Conservation (phyloP, 257 asterid species). For the Leptodermis oblonga region DNA sequence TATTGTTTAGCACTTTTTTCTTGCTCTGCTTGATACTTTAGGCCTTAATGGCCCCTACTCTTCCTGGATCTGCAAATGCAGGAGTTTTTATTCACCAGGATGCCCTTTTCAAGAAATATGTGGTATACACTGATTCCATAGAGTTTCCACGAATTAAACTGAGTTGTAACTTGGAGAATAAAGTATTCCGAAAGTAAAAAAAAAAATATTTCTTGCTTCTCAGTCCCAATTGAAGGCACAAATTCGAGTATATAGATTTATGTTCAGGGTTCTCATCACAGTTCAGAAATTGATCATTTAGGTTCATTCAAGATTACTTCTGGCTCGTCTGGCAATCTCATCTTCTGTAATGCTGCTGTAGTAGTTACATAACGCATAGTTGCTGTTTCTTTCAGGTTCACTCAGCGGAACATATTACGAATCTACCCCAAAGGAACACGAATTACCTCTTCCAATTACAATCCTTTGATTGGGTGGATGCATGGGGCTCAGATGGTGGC, state of each 20-base stretch:
- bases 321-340: no score
- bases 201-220: neutral
- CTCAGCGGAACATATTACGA: slow-evolving; percentile 71
- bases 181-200: neutral
- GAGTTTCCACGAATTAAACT: neutral
- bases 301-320: neutral
- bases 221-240: neutral
- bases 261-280: neutral
- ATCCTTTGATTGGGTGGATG: slow-evolving; percentile 84
- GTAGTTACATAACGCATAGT: neutral
- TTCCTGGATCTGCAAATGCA: no score
- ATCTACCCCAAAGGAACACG: slow-evolving; percentile 88
- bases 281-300: neutral
- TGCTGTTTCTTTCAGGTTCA: slow-evolving; percentile 48
- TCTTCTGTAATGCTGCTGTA: neutral
- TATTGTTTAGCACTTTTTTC: neutral
- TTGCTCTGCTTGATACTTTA: neutral
- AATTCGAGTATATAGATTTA: neutral
- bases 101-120: neutral
- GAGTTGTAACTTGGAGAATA: neutral
- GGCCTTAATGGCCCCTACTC: no score
- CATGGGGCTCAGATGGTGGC: slow-evolving; percentile 99
- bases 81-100: no score
- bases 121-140: neutral
- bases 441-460: slow-evolving; percentile 85